Base-by-base conservation (phyloP, 2,329 filamentous ascomycete genomes). In the Fusarium sp. region DNA sequence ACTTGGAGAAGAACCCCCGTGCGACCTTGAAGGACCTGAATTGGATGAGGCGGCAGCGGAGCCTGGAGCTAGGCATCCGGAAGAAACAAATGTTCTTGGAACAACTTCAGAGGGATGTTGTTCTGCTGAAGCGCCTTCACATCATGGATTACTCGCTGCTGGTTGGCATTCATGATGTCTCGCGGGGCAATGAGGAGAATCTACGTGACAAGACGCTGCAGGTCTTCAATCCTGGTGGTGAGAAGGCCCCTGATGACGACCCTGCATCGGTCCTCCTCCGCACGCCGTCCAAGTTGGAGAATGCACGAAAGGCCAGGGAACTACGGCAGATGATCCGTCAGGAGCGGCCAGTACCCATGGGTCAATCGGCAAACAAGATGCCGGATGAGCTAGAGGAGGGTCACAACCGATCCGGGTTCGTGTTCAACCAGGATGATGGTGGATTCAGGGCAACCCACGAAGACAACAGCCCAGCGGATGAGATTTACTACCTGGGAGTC, bases 101-200 rank as follows among this genome's bases (percentile, higher is more conserved):
- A 78, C 97, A 99, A 84, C 91, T 99, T 80, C 90, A 95, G 76
- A 90, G 90, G 70, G 97, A 99, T 82, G 97, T 99, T 10, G 90
- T 91, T 62, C 87, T 99, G 35, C 85, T 99, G 69, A 95, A 98
- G 83, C 91, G 89, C 77, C 87, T 98, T 50, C 93, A 97, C 78
- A 98, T 99, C 79, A 99, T 99, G 97, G 97, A 99, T 83, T 99
- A 99, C 84, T 98, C 96, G 11, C 90, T 99, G 71, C 88, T 99
- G 41, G 92, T 99, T 64, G 97, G 97, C 59, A 97, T 98, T 60
- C 97, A 99, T 81, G 97, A 99, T 81, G 83, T 97, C 23, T 91
- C 91, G 64, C 92, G 94, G 76, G 97, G 97, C 34, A 99, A 99
- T 80, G 95, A 98, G 77, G 97, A 99, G 82, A 98, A 98, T 66